Evolutionary conservation across 805 yeast species (phyloP).

Genomic region (Candida berthetii): DNA sequence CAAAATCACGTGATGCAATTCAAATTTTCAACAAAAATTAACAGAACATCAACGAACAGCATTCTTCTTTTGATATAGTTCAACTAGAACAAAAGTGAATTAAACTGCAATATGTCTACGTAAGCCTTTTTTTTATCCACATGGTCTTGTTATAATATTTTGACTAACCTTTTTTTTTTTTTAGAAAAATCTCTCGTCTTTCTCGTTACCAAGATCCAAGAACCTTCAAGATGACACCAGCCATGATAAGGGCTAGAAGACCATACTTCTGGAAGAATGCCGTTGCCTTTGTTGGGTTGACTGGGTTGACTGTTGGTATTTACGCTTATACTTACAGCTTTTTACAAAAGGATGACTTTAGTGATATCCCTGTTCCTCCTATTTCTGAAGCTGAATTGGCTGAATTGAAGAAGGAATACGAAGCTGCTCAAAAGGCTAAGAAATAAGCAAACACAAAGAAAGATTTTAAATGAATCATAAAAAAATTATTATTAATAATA

Average conservation of each 20-base stretch:
- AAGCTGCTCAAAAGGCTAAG: conserved; percentile 26
- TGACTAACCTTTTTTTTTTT: no score
- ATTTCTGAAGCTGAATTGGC: conserved; percentile 71
- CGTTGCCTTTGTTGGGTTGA: conserved; percentile 48
- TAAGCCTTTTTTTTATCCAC: no score
- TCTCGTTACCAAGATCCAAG: conserved; percentile 47
- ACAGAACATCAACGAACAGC: background rate
- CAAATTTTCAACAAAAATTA: no score
- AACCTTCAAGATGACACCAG: conserved; percentile 88
- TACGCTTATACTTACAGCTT: conserved; percentile 59
- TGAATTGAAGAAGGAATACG: conserved; percentile 68
- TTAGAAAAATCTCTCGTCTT: no score
- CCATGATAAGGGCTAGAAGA: conserved; percentile 81
- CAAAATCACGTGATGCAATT: no score
- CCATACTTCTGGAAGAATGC: conserved; percentile 82
- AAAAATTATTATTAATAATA: no score
- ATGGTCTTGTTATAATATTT: no score
- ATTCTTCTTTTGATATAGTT: no score
- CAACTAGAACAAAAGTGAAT: background rate
- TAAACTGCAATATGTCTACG: no score
- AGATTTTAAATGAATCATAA: no score
- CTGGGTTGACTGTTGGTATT: conserved; percentile 64
- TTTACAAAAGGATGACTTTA: conserved; percentile 74
- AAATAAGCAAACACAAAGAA: background rate
- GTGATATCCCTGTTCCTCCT: conserved; percentile 93